A percentile compares a stretch with the other conserved stretches of the same genome.
phyloP scores from a whole-genome alignment of 108 stramenopile species.

The Nitzschia sp. region DNA sequence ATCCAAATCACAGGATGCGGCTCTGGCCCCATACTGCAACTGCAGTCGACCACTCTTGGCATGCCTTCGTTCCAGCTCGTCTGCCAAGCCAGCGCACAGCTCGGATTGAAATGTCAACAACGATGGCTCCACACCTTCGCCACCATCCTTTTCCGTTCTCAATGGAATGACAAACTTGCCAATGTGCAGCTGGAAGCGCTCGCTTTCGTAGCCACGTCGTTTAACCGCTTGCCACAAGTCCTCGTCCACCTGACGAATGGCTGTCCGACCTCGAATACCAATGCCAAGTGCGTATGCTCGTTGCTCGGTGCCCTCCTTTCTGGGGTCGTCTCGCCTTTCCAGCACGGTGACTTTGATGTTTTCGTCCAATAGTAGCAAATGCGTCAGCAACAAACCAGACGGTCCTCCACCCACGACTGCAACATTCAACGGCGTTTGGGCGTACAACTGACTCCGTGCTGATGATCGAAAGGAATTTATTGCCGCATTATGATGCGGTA shows the following conservation, averaged over 20 bases:
- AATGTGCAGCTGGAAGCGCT: conserved; percentile 67
- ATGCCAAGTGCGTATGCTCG: conserved; percentile 76
- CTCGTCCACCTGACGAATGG: conserved; percentile 59
- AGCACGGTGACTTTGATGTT: conserved; percentile 46
- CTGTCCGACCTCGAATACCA: conserved; percentile 62
- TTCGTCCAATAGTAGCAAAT: conserved; percentile 43
- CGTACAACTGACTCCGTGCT: neutral
- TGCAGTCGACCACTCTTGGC: conserved; percentile 5
- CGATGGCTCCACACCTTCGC: conserved; percentile 51
- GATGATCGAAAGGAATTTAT: neutral
- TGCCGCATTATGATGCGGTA: neutral
- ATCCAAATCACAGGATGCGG: conserved; percentile 12
- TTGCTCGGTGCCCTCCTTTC: conserved; percentile 15
- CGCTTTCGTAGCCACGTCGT: conserved; percentile 56
- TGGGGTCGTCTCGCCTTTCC: conserved; percentile 68
- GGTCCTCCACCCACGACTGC: conserved; percentile 60
- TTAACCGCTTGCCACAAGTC: conserved; percentile 59
- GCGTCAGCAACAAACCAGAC: conserved; percentile 69
- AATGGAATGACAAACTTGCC: conserved; percentile 45
- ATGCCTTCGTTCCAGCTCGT: conserved; percentile 56
- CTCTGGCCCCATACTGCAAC: conserved; percentile 5
- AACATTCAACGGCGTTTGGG: conserved; percentile 10
- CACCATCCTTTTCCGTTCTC: conserved; percentile 28
- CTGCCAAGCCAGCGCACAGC: conserved; percentile 60
- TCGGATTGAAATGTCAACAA: conserved; percentile 79